phyloP scores from a whole-genome alignment of 2,329 filamentous ascomycete species.

The Penicillium brasilianum region DNA sequence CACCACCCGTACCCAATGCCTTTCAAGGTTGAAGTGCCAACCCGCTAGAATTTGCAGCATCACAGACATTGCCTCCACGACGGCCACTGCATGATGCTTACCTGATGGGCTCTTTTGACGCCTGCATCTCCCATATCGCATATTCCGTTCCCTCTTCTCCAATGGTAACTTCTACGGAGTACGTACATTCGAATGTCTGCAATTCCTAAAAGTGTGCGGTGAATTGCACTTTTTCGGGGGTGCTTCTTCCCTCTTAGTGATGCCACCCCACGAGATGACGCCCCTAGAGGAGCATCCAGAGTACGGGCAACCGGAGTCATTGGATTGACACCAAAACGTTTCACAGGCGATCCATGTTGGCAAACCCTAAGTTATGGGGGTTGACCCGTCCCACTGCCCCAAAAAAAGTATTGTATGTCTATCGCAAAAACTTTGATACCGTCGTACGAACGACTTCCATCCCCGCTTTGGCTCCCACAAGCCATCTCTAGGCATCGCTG shows the following conservation, averaged over 20 bases:
- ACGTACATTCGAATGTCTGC: neutral
- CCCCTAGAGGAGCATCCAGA: neutral
- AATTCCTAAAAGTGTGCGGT: neutral
- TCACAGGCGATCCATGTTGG: conserved; percentile 9
- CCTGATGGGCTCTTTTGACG: neutral
- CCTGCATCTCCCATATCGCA: neutral
- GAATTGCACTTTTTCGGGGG: neutral
- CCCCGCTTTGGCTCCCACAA: neutral
- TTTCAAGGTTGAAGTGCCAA: neutral
- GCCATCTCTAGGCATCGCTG: no score
- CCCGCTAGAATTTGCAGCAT: neutral
- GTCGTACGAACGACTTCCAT: neutral
- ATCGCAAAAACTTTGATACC: conserved; percentile 9
- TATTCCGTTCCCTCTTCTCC: neutral
- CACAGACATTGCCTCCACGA: neutral
- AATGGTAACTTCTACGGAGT: neutral
- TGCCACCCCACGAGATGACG: neutral
- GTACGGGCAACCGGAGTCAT: neutral
- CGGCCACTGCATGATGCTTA: neutral
- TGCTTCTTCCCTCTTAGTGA: neutral
- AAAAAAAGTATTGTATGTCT: neutral
- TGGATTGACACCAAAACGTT: conserved; percentile 20
- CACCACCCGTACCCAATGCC: neutral
- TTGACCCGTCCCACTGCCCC: conserved; percentile 3
- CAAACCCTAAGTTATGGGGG: conserved; percentile 24